phyloP scores from a whole-genome alignment of 202 grass and related monocot genomes.

The Schoenoplectus tabernaemontani region DNA sequence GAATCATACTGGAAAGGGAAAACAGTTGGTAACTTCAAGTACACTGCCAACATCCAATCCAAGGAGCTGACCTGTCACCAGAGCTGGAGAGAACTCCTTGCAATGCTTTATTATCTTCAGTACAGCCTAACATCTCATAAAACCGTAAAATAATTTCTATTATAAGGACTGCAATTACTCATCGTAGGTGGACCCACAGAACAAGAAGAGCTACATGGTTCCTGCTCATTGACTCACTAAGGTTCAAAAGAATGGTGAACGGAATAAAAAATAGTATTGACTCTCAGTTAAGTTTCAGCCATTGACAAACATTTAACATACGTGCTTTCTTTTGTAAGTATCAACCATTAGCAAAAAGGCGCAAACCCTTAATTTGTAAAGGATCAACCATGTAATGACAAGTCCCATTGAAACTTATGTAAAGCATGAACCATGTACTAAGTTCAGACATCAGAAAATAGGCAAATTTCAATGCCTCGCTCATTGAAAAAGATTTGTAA shows the following conservation, averaged over 20 bases:
- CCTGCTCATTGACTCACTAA: not conserved
- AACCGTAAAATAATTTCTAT: conserved; percentile 1
- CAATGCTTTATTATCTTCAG: conserved; percentile 97
- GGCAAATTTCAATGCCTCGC: too few species aligned
- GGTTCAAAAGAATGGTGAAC: not conserved
- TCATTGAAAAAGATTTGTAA: not conserved
- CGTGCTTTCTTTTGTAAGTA: not conserved
- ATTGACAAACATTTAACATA: not conserved
- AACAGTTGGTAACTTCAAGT: conserved; percentile 98
- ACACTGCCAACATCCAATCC: conserved; percentile 96
- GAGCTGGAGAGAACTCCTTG: conserved; percentile 83
- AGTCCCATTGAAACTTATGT: not conserved
- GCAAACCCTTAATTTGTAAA: not conserved
- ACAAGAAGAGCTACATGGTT: not conserved
- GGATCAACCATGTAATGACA: not conserved
- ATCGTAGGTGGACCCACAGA: not conserved
- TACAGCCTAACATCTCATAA: conserved; percentile 42
- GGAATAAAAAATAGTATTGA: not conserved
- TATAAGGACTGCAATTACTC: not conserved
- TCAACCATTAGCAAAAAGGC: not conserved
- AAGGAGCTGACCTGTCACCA: conserved; percentile 95
- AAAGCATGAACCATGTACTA: not conserved
- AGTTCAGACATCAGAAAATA: too few species aligned
- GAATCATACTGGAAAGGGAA: conserved; percentile 72
- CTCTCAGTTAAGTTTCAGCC: not conserved